Evolutionary conservation across 345 rosid species (phyloP).

Genomic region (Brassica cretica): DNA sequence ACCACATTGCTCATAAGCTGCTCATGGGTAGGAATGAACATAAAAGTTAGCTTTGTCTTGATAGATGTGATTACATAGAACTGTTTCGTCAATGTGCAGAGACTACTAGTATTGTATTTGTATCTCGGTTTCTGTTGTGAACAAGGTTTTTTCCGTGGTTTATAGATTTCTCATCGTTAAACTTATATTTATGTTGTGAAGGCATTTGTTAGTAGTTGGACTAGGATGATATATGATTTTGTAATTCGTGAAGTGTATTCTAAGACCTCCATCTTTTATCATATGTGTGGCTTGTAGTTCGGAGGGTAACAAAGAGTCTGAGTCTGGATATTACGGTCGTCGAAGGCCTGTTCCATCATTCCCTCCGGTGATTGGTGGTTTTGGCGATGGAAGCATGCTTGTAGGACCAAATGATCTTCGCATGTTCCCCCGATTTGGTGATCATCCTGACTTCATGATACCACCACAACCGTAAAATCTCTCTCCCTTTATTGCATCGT

Average conservation of each 20-base stretch:
- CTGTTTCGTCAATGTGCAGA: not conserved
- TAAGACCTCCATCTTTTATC: constrained; percentile 2
- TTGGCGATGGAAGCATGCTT: constrained; percentile 66
- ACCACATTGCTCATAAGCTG: not conserved
- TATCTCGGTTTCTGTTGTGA: not conserved
- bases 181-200: constrained; percentile 2
- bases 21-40: not conserved
- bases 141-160: constrained; percentile 6
- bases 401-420: constrained; percentile 79
- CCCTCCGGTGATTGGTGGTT: constrained; percentile 65
- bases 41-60: not conserved
- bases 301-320: constrained; percentile 43
- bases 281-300: constrained; percentile 40
- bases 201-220: constrained; percentile 16
- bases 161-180: not conserved
- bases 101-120: not conserved
- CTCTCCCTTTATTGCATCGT: constrained; percentile 7
- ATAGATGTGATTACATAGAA: constrained; percentile 2
- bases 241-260: constrained; percentile 1
- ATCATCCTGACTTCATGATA: constrained; percentile 43
- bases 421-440: constrained; percentile 54
- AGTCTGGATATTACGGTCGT: constrained; percentile 28
- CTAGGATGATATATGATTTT: not conserved
- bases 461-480: constrained; percentile 58
- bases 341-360: constrained; percentile 38